Conservation (phyloP, 495 filamentous ascomycete species). For the Chaetomium cochliodes region DNA sequence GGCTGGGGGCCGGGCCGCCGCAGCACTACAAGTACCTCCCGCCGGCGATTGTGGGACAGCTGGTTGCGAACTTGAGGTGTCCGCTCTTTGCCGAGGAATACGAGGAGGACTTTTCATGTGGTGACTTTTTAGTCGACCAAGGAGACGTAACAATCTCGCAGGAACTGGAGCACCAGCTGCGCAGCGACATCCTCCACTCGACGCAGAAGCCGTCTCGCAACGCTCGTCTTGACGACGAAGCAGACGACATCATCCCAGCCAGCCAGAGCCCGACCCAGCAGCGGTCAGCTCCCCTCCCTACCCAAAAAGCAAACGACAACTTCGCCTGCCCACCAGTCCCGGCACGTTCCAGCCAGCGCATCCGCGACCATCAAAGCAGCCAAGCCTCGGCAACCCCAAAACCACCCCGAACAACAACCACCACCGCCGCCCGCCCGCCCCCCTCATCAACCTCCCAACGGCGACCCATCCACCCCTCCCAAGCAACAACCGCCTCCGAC, state of each 20-base stretch:
- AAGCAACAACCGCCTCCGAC: slow-evolving; percentile 47
- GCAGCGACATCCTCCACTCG: slow-evolving; percentile 44
- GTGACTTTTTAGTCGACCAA: slow-evolving; percentile 1
- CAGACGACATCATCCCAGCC: slow-evolving; percentile 37
- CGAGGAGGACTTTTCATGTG: slow-evolving; percentile 2
- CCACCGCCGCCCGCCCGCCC: neutral
- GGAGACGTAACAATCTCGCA: slow-evolving; percentile 40
- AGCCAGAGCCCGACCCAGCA: slow-evolving; percentile 26
- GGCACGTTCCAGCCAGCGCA: slow-evolving; percentile 15
- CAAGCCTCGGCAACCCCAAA: slow-evolving; percentile 5
- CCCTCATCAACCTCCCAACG: slow-evolving; percentile 1
- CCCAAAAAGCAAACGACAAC: neutral
- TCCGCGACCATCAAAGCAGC: slow-evolving; percentile 9
- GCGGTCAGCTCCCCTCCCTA: slow-evolving; percentile 12
- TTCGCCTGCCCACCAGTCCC: neutral
- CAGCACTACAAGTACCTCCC: slow-evolving; percentile 43
- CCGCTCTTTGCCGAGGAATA: slow-evolving; percentile 40
- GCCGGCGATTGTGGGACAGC: slow-evolving; percentile 47
- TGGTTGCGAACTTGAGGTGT: slow-evolving; percentile 47
- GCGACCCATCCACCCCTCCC: slow-evolving; percentile 37
- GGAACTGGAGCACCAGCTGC: slow-evolving; percentile 48
- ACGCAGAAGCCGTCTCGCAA: slow-evolving; percentile 36
- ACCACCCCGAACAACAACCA: neutral
- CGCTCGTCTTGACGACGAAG: neutral
- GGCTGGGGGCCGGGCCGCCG: slow-evolving; percentile 42